Evolutionary conservation across 2,329 filamentous ascomycete species (phyloP), one percentile per base, ranked within the genome.

Genomic region (Fusarium stilboides): DNA sequence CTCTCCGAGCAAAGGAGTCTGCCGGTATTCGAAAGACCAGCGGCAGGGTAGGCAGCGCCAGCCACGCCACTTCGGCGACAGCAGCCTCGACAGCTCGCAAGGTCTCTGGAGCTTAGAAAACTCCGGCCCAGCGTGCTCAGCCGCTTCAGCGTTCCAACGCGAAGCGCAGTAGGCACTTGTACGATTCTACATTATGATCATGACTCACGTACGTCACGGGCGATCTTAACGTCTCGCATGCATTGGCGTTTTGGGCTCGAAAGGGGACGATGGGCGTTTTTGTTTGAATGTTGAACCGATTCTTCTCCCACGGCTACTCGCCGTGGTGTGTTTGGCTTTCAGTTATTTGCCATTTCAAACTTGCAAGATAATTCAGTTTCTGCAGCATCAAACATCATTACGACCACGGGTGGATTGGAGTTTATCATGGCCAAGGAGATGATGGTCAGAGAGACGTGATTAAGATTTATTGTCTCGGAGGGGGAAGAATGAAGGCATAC

Each of bases 1-100:
- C 84, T 49, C 80, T 86, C 20, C 83, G 85, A 20, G 79, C 80
- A 68, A 87, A 86, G 75, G 85, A 87, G 58, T 80, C 82, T 31
- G 80, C 80, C 9, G 88, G 84, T 45, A 84, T 91, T 45, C 86
- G 89, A 65, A 92, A 92, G 83, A 89, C 87, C 6, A 91, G 89
- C 72, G 89, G 89, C 37, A 85, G 89, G 42, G 82, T 91, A 15
- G 89, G 88, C 50, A 91, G 88, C 76, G 81, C 87, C 59, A 86
- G 81, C 70, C 78, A 75, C 52, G 77, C 80, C 34, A 79, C 78
- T 20, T 81, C 82, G n/a, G 80, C 79, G 53, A 80, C 78, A 40
- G 80, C 80, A 61, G 76, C 80, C 26, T 80, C 85, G 8, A 80
- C 84, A 24, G 82, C 81, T 39, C 82, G 87, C 63, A 89, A 89